Evolutionary conservation across 2,329 filamentous ascomycete genomes (phyloP).

Genomic region (Hymenoscyphus occultus): DNA sequence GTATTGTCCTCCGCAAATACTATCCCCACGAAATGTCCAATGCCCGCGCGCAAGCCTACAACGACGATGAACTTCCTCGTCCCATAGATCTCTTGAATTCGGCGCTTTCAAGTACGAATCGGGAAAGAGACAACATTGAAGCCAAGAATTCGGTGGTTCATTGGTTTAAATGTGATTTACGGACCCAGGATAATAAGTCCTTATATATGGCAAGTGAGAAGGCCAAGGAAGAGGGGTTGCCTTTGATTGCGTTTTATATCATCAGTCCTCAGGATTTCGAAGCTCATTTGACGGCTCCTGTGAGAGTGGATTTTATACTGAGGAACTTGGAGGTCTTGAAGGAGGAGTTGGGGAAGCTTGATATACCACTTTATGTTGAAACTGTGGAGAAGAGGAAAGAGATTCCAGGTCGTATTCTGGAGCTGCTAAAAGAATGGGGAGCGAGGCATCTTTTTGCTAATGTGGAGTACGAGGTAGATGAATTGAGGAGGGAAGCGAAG

Average conservation of each 20-base stretch:
- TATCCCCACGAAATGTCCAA: conserved; percentile 88
- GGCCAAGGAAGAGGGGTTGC: conserved; percentile 65
- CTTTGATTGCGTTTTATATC: conserved; percentile 74
- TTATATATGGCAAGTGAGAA: conserved; percentile 63
- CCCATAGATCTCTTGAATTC: conserved; percentile 67
- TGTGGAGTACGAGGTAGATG: conserved; percentile 89
- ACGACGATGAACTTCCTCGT: conserved; percentile 62
- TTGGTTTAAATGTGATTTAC: conserved; percentile 87
- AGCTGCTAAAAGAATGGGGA: conserved; percentile 68
- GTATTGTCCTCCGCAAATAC: conserved; percentile 68
- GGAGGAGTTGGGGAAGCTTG: conserved; percentile 62
- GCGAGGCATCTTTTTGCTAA: conserved; percentile 77
- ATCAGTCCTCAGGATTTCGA: conserved; percentile 81
- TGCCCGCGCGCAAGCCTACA: conserved; percentile 71
- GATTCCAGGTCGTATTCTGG: conserved; percentile 59
- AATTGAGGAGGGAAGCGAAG: conserved; percentile 71
- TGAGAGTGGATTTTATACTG: conserved; percentile 78
- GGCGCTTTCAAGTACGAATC: conserved; percentile 59
- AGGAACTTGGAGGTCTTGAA: conserved; percentile 65
- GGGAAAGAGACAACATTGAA: conserved; percentile 49
- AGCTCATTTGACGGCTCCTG: conserved; percentile 71
- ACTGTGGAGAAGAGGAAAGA: conserved; percentile 63
- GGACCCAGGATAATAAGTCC: conserved; percentile 69
- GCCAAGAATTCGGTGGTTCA: conserved; percentile 68
- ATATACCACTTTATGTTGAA: conserved; percentile 77